These are phyloP conservation scores for Wickerhamomyces sp. DNA, from an alignment of 1,139 yeast species.

Conservation along the genomic window DNA sequence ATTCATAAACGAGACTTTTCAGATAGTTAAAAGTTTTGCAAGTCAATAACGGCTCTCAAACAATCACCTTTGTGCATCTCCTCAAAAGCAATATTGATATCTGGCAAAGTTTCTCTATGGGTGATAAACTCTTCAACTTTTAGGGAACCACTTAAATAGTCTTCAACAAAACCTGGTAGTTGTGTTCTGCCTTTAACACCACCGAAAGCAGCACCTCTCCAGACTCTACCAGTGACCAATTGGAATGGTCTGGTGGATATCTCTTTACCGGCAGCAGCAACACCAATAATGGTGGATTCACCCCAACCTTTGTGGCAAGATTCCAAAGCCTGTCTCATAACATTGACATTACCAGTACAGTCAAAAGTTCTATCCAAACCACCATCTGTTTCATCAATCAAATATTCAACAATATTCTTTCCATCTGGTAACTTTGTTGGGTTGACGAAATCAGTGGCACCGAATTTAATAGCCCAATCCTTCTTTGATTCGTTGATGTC, in stretches of 20 bases:
- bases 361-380: constrained; percentile 95
- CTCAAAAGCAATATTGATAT: constrained; percentile 85
- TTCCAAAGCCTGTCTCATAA: constrained; percentile 94
- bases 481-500: constrained; percentile 83
- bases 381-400: constrained; percentile 90
- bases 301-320: constrained; percentile 99
- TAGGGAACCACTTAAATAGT: constrained; percentile 74
- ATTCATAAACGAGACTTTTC: background rate
- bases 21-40: constrained; percentile 23
- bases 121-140: constrained; percentile 96
- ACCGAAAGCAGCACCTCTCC: constrained; percentile 98
- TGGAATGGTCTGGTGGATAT: constrained; percentile 97
- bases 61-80: constrained; percentile 94
- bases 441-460: constrained; percentile 93
- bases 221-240: constrained; percentile 95
- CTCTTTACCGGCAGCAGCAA: constrained; percentile 97
- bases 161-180: constrained; percentile 85
- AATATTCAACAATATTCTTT: constrained; percentile 72
- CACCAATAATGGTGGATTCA: constrained; percentile 89
- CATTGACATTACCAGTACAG: constrained; percentile 94
- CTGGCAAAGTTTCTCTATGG: constrained; percentile 71
- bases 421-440: constrained; percentile 72
- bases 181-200: constrained; percentile 98
- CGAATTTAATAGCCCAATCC: constrained; percentile 83
- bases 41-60: constrained; percentile 80